Evolutionary conservation across 495 filamentous ascomycete species (phyloP), one percentile per base, ranked within the genome.

Genomic region (Rhypophila decipiens): DNA sequence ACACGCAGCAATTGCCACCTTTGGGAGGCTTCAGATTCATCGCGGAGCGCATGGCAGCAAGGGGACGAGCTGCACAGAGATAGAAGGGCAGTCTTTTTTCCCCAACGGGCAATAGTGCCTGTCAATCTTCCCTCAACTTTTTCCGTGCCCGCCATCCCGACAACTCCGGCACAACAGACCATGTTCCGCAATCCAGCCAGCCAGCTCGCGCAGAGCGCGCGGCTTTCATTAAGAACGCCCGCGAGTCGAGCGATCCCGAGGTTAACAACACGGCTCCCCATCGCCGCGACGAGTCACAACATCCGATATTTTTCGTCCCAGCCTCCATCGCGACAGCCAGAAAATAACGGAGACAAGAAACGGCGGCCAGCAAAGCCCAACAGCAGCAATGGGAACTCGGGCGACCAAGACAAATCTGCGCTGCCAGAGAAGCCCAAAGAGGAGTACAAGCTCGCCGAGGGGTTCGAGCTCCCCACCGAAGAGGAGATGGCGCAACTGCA

Each of bases 161-260:
- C 15, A 40, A 10, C 18, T 18, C 18, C 18, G 10, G 23, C 34
- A 29, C 45, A 40, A 51, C 47, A 50, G 23, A 48, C 48, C 37
- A 57, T 63, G 52, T 58, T 66, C 38, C 58, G 63, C 29, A 48
- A 58, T 17, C 56, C 60, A 17, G 49, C 58, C 24, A 53, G 51
- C 49, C 60, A 58, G 49, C 53, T 64, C 45, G 60, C 54, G 47
- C 55, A 45, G 29, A 50, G 52, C 50, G 56, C 58, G 9, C 48
- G 53, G 40, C 31, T 49, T 41, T 52, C 58, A 11, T 42, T 64
- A 19, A 41, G 49, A 31, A 48, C 60, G n/a, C 40, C 50, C 35
- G 39, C 59, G 19, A 41, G 52, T 2, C 57, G 55, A 18, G 43
- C 50, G 19, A 36, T 22, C 20, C 39, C 42, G 23, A 20, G 13